Evolutionary conservation across 495 filamentous ascomycete genomes (phyloP), one percentile per base, ranked within the genome.

Genomic region (Ramalina intermedia): DNA sequence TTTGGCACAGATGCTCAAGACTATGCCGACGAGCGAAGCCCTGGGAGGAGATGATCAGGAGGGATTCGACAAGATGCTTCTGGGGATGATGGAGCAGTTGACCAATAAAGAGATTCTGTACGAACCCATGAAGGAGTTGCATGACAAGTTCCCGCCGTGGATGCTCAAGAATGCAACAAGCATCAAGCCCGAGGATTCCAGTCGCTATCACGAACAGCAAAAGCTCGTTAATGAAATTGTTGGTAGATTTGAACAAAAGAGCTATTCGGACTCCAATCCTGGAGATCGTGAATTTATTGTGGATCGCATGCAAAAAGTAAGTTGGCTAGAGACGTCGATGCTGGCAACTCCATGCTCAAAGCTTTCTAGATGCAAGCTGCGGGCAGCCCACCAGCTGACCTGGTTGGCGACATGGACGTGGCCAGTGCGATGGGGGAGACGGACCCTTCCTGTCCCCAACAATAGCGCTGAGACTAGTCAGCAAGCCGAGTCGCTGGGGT

Each of bases 31-130:
- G 43, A 74, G 72, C 8, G 76, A 73, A 1, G 69, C 75, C 2
- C 74, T 66, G 4, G 82, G 78, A 14, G 79, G 72, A 14, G 81
- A 76, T 16, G 73, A 71, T 47, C 87, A 96, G 18, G 87, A 89
- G 48, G 87, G 94, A 52, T 82, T 96, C 56, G 84, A 82, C 23
- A 89, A 91, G 65, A 84, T 96, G 80, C 73, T 96, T 27, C 71
- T 93, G 70, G 85, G 82, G 24, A 94, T 96, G 87, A 96, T 98
- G 89, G 87, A 96, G 64, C 87, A 98, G 63, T 69, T 98, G 48
- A 96, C 91, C 2, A 93, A 91, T 60, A 96, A 94, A 69, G 91
- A 98, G 59, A 94, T 98, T 50, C 68, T 98, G 39, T 96, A 98
- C 58, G 89, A 96, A 67, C 91, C 91, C 14, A 96, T 98, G 90